Evolutionary conservation across 2,329 filamentous ascomycete species (phyloP).

Genomic region (Trichophyton rubrum): DNA sequence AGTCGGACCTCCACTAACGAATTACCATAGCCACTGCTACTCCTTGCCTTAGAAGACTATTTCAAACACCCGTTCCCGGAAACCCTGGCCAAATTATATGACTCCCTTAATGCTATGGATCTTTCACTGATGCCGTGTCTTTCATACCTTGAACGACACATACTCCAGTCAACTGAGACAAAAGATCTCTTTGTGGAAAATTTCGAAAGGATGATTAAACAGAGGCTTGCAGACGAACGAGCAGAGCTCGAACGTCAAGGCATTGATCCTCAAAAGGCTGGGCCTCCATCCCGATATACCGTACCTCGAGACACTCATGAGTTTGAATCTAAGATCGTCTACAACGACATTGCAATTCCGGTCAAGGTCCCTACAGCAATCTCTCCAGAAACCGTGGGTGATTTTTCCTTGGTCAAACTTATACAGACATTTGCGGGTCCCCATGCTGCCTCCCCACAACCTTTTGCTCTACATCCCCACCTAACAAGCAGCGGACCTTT

Average conservation of each 20-base stretch:
- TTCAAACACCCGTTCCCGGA: constrained; percentile 84
- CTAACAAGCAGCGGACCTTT: constrained; percentile 80
- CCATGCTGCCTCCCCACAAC: constrained; percentile 69
- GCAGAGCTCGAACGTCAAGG: constrained; percentile 17
- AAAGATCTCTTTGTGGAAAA: constrained; percentile 97
- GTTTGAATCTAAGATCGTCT: constrained; percentile 88
- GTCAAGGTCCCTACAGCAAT: constrained; percentile 92
- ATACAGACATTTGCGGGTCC: constrained; percentile 85
- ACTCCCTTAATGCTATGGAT: constrained; percentile 94
- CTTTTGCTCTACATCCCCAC: constrained; percentile 78
- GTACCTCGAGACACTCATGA: constrained; percentile 93
- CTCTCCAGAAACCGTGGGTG: constrained; percentile 89
- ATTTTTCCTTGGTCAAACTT: constrained; percentile 94
- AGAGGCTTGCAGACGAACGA: constrained; percentile 57
- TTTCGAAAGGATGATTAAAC: constrained; percentile 86
- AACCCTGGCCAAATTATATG: constrained; percentile 76
- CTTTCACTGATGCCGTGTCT: constrained; percentile 82
- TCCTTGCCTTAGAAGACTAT: constrained; percentile 89
- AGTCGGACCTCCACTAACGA: not conserved
- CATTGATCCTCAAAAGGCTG: constrained; percentile 44
- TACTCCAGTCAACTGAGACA: constrained; percentile 80
- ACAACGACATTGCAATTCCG: constrained; percentile 91
- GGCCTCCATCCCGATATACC: constrained; percentile 53
- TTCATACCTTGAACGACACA: constrained; percentile 68
- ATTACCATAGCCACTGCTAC: constrained; percentile 58